These are phyloP conservation scores for Erysimum pusillum DNA, from an alignment of 441 rosid species.

Conservation along the genomic window DNA sequence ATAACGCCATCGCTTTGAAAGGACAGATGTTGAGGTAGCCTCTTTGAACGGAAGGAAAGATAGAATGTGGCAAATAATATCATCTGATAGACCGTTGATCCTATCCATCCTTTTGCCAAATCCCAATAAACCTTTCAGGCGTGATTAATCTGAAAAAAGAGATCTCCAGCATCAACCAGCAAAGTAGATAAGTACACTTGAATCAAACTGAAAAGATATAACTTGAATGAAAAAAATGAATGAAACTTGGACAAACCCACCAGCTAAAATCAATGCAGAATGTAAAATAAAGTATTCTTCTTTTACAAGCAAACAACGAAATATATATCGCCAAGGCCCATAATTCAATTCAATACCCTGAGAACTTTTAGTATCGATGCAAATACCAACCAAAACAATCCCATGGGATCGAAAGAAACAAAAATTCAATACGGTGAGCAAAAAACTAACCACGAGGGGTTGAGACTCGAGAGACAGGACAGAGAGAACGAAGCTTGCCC, in stretches of 20 bases:
- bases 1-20: conserved; percentile 24
- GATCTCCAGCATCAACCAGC: not conserved
- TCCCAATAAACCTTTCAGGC: not conserved
- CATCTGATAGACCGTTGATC: conserved; percentile 18
- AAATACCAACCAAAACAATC: no score
- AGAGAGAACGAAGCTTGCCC: no score
- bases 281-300: no score
- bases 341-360: no score
- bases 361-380: no score
- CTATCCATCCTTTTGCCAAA: conserved; percentile 22
- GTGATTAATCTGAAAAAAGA: not conserved
- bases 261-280: conserved; percentile 1
- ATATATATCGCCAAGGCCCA: no score
- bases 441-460: no score
- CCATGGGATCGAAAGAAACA: no score
- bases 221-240: not conserved
- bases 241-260: not conserved
- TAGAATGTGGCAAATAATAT: conserved; percentile 17
- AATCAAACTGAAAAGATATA: not conserved
- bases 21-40: conserved; percentile 4
- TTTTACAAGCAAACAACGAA: no score
- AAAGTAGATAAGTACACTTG: not conserved
- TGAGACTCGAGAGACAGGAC: no score
- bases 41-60: conserved; percentile 10
- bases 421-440: no score